Evolutionary conservation across 129 eudicot species (phyloP), one percentile per base, ranked within the genome.

Genomic region (Mikania micrantha): DNA sequence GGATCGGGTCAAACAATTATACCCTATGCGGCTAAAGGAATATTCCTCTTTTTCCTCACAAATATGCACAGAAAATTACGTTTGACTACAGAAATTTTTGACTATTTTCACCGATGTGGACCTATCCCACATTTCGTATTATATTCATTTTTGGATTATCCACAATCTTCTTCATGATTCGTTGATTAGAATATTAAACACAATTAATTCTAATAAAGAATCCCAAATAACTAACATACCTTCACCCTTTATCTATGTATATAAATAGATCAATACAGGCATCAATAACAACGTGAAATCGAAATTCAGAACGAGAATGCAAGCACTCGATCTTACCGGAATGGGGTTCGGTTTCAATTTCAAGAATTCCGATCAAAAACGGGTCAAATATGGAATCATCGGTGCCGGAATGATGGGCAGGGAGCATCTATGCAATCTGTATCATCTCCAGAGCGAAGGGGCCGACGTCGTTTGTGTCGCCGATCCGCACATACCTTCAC

Each of bases 341-440:
- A 49, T 62, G 44, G 71, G 42, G 24, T 52, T 62, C 4, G 63
- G 20, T 11, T 20, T 54, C 25, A 49, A 45, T 35, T 34, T 16
- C 24, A 38, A 35, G n/a, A 13, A 45, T 29, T 7, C 3, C 0
- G 27, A n/a, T 16, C 34, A 9, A 34, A 58, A 48, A 60, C 36
- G 75, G 36, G 84, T 88, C 22, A 89, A 68, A 47, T 94, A 94
- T 75, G 99, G 99, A 41, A 85, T 94, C 44, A 83, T 94, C n/a
- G 99, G 99, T 7, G 97, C 79, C 2, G 99, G 99, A 45, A 94
- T 94, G 99, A 94, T 94, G 99, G 99, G 99, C 24, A 85, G 97
- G 74, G 99, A 94, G 69, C 99, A 94, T 78, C 73, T 89, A 27
- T 77, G 85, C 48, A 94, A 94, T 74, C 85, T 94, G 3, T 72